Evolutionary conservation across 768 basidiomycete species (phyloP), one percentile per base, ranked within the genome.

Genomic region (Calocera cornea): DNA sequence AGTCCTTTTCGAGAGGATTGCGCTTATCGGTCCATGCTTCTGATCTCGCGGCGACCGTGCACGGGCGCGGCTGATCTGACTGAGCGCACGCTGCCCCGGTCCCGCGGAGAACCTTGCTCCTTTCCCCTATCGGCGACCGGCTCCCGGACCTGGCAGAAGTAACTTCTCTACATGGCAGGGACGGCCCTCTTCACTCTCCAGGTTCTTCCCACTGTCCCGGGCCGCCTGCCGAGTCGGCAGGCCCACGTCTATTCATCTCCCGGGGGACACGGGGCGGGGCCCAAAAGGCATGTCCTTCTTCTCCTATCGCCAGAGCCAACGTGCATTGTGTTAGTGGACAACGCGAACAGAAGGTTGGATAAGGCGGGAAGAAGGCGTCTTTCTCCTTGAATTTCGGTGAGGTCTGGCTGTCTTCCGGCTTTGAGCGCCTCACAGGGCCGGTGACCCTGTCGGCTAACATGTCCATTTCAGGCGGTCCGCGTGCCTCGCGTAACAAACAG

Each of bases 231-330:
- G 54, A 60, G 11, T 31, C 54, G 54, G 54, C 54, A 60, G 11
- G 31, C 5, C 31, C 27, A 19, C 31, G 16, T 11, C 31, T 2
- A 16, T 60, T 60, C 54, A 60, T 60, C 27, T 33, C 31, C 54
- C 54, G 54, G 14, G 44, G 44, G 44, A 8, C 5, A 5, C 8
- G 8, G 5, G 11, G 54, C 54, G 54, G 54, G 54, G 54, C 11
- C 7, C 54, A 60, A 60, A 60, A 60, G 54, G 31, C 54, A 27
- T 33, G 22, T 10, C 8, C 27, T 60, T 60, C 54, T 60, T 33
- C 54, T 60, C 54, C 54, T 60, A 60, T 60, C 54, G 14, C 54
- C 11, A 31, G 54, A 60, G 22, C 24, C 54, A 60, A 60, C 54
- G 24, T 27, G 27, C 16, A 60, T 22, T 60, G 19, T 3, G 31